Conservation (phyloP, 179 eudicot species). For the Dionaea muscipula region DNA sequence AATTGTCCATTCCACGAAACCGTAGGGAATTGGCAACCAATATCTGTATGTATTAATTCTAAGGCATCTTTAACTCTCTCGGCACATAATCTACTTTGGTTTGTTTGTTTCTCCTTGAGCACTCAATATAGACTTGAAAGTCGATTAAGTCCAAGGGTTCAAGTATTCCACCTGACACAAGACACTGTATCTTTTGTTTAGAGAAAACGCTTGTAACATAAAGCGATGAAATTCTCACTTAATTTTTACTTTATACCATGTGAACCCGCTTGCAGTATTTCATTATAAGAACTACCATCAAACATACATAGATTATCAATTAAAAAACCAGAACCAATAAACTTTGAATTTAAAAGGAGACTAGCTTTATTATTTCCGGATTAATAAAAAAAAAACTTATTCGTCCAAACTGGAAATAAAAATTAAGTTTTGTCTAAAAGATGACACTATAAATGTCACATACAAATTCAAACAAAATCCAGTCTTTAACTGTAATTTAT, state of each 20-base stretch:
- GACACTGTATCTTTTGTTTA: neutral
- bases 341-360: too few species aligned
- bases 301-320: neutral
- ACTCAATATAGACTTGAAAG: too few species aligned
- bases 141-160: neutral
- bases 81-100: neutral
- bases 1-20: neutral
- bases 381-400: constrained; percentile 5
- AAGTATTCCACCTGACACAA: constrained; percentile 1
- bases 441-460: constrained; percentile 6
- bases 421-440: constrained; percentile 5
- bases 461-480: constrained; percentile 7
- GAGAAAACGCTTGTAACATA: neutral
- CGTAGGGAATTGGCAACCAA: neutral
- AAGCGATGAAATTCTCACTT: neutral
- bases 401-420: constrained; percentile 1
- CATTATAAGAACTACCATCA: neutral
- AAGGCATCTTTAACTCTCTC: neutral
- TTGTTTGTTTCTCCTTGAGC: neutral
- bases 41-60: constrained; percentile 2
- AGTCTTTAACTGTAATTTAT: constrained; percentile 2
- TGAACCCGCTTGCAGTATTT: constrained; percentile 7
- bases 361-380: too few species aligned
- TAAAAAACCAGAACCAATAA: too few species aligned
- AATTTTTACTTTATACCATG: constrained; percentile 2